Evolutionary conservation across 1,284 basidiomycete species (phyloP), one percentile per base, ranked within the genome.

Genomic region (Cronartium quercuum): DNA sequence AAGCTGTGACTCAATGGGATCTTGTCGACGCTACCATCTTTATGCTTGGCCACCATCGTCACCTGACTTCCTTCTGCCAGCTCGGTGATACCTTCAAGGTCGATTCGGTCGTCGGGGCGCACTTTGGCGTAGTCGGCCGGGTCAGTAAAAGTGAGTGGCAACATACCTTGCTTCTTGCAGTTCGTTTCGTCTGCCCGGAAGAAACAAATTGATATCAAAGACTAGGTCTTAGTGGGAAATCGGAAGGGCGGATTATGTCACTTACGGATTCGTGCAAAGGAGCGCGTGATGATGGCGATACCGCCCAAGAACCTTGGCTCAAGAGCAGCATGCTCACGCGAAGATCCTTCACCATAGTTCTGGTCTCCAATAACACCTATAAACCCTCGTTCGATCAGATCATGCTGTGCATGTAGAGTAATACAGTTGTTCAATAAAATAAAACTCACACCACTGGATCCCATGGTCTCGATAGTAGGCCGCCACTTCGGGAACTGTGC

Each of bases 281-380:
- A 73, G 41, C 64, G 21, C 4, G 68, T 65, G 63, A 73, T 63
- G 4, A 63, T 35, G 37, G 70, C 65, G 3, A 70, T 71, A 55
- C 55, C 58, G 13, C 63, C 68, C 64, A 67, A 60, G 34, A 75
- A 75, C 57, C 65, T 42, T 37, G 61, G 66, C 44, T 68, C 74
- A 73, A 70, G 63, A 37, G 68, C 51, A 44, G 47, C 66, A 41
- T 77, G 76, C 65, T 76, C 75, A 71, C 94, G 92, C 76, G 94
- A 96, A 41, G 93, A 96, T 79, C 94, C 94, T 85, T 98, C 95
- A 82, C 95, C 94, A 84, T 97, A 97, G 88, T 98, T 98, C 85
- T 89, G 87, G 85, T 94, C 91, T 81, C 89, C 90, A 40, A 66
- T 18, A 47, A 44, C 37, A 75, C 66, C 69, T 69, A 37, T 41